Percentiles rank a stretch among this genome's conserved stretches.
These are phyloP conservation scores for Cystobasidium sp. DNA, from an alignment of 1,284 basidiomycete species.

Conservation along the genomic window DNA sequence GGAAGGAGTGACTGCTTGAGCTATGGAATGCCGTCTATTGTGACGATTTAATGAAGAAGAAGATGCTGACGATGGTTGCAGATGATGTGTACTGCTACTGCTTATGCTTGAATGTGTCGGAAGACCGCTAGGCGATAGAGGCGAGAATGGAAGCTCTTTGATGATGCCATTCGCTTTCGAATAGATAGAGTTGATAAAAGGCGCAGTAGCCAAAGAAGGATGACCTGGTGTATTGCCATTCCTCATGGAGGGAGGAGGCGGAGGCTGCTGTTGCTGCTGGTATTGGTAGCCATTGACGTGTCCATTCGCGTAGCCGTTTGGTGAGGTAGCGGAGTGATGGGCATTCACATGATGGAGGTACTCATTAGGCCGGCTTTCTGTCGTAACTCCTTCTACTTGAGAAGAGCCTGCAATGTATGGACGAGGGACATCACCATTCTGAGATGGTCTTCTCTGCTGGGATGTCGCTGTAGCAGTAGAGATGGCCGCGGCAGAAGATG, in stretches of 20 bases:
- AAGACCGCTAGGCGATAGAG: neutral
- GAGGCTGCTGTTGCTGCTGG: slow-evolving; percentile 13
- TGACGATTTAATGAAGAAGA: neutral
- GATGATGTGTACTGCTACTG: slow-evolving; percentile 4
- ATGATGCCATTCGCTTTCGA: slow-evolving; percentile 25
- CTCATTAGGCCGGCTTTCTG: neutral
- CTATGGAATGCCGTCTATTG: slow-evolving; percentile 30
- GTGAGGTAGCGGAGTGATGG: neutral
- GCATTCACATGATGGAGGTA: slow-evolving; percentile 16
- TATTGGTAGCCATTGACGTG: neutral
- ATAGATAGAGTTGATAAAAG: slow-evolving; percentile 16
- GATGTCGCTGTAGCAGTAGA: slow-evolving; percentile 3
- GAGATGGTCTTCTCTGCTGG: slow-evolving; percentile 6
- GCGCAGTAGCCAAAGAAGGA: neutral
- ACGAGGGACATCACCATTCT: slow-evolving; percentile 8
- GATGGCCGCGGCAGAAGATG: slow-evolving; percentile 3
- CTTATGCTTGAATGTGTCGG: neutral
- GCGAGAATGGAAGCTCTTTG: slow-evolving; percentile 25
- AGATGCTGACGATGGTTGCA: neutral
- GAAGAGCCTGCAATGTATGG: slow-evolving; percentile 13
- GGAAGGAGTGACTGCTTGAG: slow-evolving; percentile 39
- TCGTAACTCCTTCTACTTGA: neutral
- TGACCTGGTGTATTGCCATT: neutral
- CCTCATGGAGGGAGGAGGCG: neutral
- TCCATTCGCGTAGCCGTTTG: slow-evolving; percentile 5